Evolutionary conservation across 768 basidiomycete species (phyloP), one percentile per base, ranked within the genome.

Genomic region (Lactarius psammicola): DNA sequence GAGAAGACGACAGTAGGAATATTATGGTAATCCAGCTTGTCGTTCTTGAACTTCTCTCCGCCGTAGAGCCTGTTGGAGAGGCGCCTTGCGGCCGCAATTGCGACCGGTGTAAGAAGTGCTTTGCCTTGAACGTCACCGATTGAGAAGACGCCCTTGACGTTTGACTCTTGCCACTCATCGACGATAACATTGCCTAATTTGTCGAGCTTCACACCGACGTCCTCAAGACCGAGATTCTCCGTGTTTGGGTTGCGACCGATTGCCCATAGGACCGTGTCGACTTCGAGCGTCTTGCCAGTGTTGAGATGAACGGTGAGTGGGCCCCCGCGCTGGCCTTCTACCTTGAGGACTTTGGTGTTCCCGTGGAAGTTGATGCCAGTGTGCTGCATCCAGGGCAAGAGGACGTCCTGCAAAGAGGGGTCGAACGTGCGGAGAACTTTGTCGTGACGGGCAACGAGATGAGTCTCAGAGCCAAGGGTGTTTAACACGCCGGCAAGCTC

Each of bases 1-100:
- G 96, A 93, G 80, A 98, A 98, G 63, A 98, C 94, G 67, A 98
- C 97, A 56, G 89, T 92, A 4, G 97, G 89, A 65, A 99, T 95
- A 74, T 98, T 85, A 38, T 88, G 82, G 75, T 98, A 99, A 71
- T 80, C 82, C 64, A 98, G 81, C 76, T 96, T 94, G 72, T 96
- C 90, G 56, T 89, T 75, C 80, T 90, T 94, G 83, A 82, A 95
- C 76, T 92, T 81, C 66, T 86, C 85, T 3, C 88, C 87, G 11
- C 97, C 97, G 72, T 94, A 99, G 55, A 98, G 78, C 65, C 97
- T 81, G 78, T 98, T 98, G 61, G 90, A 83, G 44, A 98, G 80
- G 67, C 94, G 80, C 66, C 97, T 81, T 26, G 94, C 97, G 18
- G 97, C 97, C 56, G 96, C 96, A 64, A 99, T 96, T 49, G 97